These are phyloP conservation scores for Anacardium occidentale DNA, from an alignment of 345 rosid species.

Conservation along the genomic window DNA sequence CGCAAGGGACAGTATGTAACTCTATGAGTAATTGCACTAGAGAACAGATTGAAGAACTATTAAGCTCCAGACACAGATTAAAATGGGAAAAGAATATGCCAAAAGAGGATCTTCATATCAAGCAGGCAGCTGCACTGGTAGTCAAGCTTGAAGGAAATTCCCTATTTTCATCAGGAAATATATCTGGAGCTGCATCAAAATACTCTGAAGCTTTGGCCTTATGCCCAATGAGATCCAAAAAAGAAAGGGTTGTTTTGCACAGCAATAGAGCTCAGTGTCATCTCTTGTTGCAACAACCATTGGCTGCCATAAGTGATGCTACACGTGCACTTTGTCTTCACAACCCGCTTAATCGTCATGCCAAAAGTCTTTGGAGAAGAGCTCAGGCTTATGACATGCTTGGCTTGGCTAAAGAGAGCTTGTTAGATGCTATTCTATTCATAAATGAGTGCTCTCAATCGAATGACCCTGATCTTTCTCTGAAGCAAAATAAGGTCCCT, in stretches of 20 bases:
- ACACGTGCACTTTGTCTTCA: constrained; percentile 88
- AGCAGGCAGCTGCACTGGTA: constrained; percentile 90
- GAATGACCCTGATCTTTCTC: constrained; percentile 84
- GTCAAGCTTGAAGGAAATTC: constrained; percentile 99
- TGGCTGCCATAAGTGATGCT: constrained; percentile 90
- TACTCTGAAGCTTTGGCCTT: constrained; percentile 88
- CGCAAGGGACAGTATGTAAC: constrained; percentile 49
- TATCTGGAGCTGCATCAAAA: constrained; percentile 80
- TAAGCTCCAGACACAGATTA: constrained; percentile 66
- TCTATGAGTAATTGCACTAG: constrained; percentile 51
- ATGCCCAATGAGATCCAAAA: constrained; percentile 96
- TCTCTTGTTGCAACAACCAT: constrained; percentile 89
- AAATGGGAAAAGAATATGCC: constrained; percentile 94
- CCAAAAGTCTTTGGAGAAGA: constrained; percentile 98
- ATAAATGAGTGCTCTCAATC: constrained; percentile 97
- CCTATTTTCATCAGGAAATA: constrained; percentile 90
- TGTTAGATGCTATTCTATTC: constrained; percentile 94
- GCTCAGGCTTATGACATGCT: constrained; percentile 99
- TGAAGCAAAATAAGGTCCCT: constrained; percentile 96
- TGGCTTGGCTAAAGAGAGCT: constrained; percentile 87
- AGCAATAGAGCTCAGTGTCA: constrained; percentile 97
- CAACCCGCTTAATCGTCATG: constrained; percentile 85
- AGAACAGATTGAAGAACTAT: constrained; percentile 71
- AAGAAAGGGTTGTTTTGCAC: constrained; percentile 90
- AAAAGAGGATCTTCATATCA: constrained; percentile 96